Conservation (phyloP, 306 rosid species). For the Ormosia emarginata region DNA sequence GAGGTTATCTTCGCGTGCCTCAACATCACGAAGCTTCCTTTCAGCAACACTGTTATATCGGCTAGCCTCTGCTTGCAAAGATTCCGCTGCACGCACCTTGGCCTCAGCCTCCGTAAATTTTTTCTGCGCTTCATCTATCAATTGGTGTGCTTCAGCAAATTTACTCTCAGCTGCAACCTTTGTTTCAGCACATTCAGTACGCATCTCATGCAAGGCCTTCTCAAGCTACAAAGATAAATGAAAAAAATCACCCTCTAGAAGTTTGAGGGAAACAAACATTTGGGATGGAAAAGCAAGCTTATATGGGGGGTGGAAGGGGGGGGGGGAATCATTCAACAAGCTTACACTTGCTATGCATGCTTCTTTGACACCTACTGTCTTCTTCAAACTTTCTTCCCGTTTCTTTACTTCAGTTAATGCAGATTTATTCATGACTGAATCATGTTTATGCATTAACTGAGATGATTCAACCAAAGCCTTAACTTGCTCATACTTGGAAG, state of each 20-base stretch:
- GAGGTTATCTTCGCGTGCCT: slow-evolving; percentile 93
- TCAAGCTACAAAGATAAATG: slow-evolving; percentile 61
- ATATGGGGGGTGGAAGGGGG: background rate
- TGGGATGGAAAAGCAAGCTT: background rate
- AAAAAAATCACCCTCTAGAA: background rate
- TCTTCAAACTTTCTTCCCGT: slow-evolving; percentile 79
- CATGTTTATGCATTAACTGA: slow-evolving; percentile 60
- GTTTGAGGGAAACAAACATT: background rate
- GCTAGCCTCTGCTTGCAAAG: slow-evolving; percentile 70
- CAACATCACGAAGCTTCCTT: slow-evolving; percentile 85
- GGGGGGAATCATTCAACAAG: background rate
- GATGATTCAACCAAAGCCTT: slow-evolving; percentile 62
- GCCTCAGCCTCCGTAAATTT: slow-evolving; percentile 69
- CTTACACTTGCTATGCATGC: slow-evolving; percentile 96
- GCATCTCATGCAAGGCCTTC: slow-evolving; percentile 90
- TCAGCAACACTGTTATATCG: slow-evolving; percentile 67
- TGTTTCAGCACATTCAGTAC: slow-evolving; percentile 86
- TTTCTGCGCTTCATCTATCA: slow-evolving; percentile 68
- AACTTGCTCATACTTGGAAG: slow-evolving; percentile 57
- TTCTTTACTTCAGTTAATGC: slow-evolving; percentile 70
- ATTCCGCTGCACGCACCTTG: slow-evolving; percentile 66
- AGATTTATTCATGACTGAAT: slow-evolving; percentile 53
- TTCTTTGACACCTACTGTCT: slow-evolving; percentile 74
- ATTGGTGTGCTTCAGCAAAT: slow-evolving; percentile 59
- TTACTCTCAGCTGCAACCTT: slow-evolving; percentile 88